Conservation (phyloP, 2,329 filamentous ascomycete genomes). For the Sporothrix humicola region DNA sequence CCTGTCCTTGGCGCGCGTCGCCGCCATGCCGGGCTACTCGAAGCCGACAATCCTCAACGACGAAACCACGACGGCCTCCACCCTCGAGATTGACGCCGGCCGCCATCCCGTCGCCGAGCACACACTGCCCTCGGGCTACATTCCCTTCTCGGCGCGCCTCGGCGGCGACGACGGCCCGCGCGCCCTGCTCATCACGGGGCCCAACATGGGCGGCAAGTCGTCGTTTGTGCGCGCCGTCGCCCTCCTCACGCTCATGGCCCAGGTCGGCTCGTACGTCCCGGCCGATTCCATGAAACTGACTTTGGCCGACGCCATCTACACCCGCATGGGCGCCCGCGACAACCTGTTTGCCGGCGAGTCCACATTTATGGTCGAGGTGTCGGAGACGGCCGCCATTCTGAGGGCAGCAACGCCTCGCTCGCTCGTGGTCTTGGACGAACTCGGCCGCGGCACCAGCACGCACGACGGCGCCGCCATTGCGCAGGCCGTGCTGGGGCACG, state of each 20-base stretch:
- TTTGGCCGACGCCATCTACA: constrained; percentile 89
- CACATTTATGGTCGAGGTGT: constrained; percentile 98
- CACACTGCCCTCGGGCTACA: constrained; percentile 81
- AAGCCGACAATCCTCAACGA: too few relatives aligned
- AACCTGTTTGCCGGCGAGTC: constrained; percentile 94
- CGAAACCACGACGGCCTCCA: too few relatives aligned
- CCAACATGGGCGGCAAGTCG: constrained; percentile 99
- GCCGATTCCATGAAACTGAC: constrained; percentile 76
- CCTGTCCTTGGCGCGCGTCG: constrained; percentile 82
- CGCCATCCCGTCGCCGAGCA: constrained; percentile 97
- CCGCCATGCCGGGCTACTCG: constrained; percentile 83
- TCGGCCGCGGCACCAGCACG: constrained; percentile 90
- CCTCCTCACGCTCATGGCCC: constrained; percentile 89
- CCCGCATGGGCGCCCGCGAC: constrained; percentile 93
- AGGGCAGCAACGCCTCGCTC: constrained; percentile 84
- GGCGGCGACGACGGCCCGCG: constrained; percentile 52
- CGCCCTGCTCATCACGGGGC: constrained; percentile 89
- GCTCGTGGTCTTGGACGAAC: constrained; percentile 90
- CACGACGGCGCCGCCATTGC: constrained; percentile 97
- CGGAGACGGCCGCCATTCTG: constrained; percentile 88
- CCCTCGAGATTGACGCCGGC: constrained; percentile 73
- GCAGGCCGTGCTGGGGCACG: constrained; percentile 83
- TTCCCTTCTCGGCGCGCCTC: constrained; percentile 84
- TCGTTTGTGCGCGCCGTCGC: constrained; percentile 93
- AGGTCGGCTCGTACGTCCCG: constrained; percentile 93